Conservation (phyloP, 176 grass and related monocot genomes). For the Chrysopogon serrulatus region DNA sequence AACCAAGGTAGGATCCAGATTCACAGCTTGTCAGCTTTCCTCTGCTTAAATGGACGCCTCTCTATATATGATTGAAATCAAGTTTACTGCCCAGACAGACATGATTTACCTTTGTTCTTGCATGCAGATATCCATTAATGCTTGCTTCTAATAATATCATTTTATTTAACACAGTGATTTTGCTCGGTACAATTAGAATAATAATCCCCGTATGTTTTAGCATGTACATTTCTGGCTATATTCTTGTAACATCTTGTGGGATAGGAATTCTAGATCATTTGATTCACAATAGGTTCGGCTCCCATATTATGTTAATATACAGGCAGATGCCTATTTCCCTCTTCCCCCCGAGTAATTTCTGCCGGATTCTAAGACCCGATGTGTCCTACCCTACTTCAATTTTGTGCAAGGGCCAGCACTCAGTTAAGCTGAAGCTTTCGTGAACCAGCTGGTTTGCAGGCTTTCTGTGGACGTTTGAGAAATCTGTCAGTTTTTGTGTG, state of each 20-base stretch:
- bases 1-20: slow-evolving; percentile 54
- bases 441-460: neutral
- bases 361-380: neutral
- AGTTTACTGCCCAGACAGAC: neutral
- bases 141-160: neutral
- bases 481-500: neutral
- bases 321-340: neutral
- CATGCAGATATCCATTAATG: neutral
- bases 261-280: slow-evolving; percentile 3
- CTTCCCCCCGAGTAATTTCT: neutral
- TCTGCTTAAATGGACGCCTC: neutral
- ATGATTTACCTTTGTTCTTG: neutral
- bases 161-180: neutral
- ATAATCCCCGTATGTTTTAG: neutral
- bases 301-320: neutral
- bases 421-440: neutral
- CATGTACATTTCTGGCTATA: neutral
- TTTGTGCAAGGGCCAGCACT: neutral
- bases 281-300: neutral
- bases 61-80: neutral
- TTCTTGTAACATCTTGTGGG: neutral
- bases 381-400: neutral
- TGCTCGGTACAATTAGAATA: neutral
- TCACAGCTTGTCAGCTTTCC: neutral
- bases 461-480: neutral